Base-by-base conservation (phyloP, 352 stramenopile genomes). In the Phytophthora fragariae region DNA sequence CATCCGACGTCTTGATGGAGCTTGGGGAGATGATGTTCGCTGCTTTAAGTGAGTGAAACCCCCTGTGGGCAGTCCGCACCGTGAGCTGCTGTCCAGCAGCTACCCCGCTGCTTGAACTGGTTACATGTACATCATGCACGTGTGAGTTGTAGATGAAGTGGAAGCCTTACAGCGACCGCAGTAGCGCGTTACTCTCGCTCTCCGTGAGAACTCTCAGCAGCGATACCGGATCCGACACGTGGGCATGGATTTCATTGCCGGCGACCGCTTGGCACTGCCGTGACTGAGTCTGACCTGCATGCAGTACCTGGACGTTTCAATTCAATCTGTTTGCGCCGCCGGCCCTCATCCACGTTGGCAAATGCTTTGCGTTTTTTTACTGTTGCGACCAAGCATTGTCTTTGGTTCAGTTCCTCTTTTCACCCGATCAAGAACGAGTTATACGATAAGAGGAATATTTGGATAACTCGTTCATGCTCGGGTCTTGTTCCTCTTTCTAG, bases 71-170 rank as follows among this genome's bases (percentile, higher is more conserved):
- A 63, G 70, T 82, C 21, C 77, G 77, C 14, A 84, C 74, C 59
- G 72, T 75, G 3, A 81, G 65, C 24, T 81, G 74, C 29, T 73
- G 65, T 21, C 52, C 49, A 1, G 44, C 29, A 46, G 27, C 10
- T 21, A 29, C n/a, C 11, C 10, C 37, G 19, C 46, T 67, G 14
- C 37, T n/a, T 63, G 53, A 17, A 9, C 41, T 49, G 15, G 14
- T 19, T 19, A 71, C 52, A n/a, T 59, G 24, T 27, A 1, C 24
- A 27, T 27, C 35, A 50, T 79, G 75, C 31, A 79, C 37, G 6
- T 79, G 54, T 14, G 75, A 82, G 39, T 71, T 77, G 63, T 82
- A 82, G 57, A 82, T 82, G 24, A 74, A 73, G 2, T 54, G 59
- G 27, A 64, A 66, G 15, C 64, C 57, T 19, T 62, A 76, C 2